These are phyloP conservation scores for Fusarium sp. DNA, from an alignment of 2,329 filamentous ascomycete species.

Conservation along the genomic window DNA sequence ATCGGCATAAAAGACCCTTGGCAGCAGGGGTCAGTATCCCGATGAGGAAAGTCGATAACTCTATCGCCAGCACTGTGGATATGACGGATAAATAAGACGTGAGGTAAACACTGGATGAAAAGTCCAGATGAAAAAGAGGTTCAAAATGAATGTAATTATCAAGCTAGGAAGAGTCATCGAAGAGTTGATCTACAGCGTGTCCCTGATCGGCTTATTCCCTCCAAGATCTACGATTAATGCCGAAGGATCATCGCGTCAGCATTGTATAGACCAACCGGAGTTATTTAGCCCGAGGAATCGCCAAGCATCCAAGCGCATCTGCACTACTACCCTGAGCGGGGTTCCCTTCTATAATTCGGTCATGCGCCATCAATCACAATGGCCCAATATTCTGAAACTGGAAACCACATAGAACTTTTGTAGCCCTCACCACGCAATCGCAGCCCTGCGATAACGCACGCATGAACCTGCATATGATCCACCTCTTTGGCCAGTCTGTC, in stretches of 20 bases:
- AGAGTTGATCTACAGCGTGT: too few species aligned
- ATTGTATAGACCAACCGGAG: not conserved
- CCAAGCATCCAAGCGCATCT: slow-evolving; percentile 25
- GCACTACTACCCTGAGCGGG: slow-evolving; percentile 22
- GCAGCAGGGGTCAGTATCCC: slow-evolving; percentile 24
- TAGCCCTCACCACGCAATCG: slow-evolving; percentile 27
- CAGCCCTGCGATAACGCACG: slow-evolving; percentile 30
- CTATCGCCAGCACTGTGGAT: slow-evolving; percentile 18
- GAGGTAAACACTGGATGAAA: not conserved
- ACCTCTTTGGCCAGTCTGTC: not conserved
- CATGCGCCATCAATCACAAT: slow-evolving; percentile 31
- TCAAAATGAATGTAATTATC: too few species aligned
- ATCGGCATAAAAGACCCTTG: slow-evolving; percentile 27
- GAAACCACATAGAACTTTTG: slow-evolving; percentile 23
- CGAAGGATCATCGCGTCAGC: slow-evolving; percentile 42
- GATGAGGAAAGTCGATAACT: slow-evolving; percentile 34
- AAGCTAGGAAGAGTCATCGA: too few species aligned
- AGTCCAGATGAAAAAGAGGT: too few species aligned
- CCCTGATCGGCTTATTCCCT: too few species aligned
- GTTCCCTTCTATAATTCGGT: slow-evolving; percentile 20
- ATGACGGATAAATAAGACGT: slow-evolving; percentile 4
- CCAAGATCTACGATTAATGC: too few species aligned
- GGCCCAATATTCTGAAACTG: slow-evolving; percentile 24
- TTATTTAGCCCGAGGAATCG: slow-evolving; percentile 15
- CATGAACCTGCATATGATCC: not conserved